Percentiles rank a stretch among this genome's conserved stretches.
These are phyloP conservation scores for Heterobasidion parviporum DNA, from an alignment of 1,284 basidiomycete species.

Conservation along the genomic window DNA sequence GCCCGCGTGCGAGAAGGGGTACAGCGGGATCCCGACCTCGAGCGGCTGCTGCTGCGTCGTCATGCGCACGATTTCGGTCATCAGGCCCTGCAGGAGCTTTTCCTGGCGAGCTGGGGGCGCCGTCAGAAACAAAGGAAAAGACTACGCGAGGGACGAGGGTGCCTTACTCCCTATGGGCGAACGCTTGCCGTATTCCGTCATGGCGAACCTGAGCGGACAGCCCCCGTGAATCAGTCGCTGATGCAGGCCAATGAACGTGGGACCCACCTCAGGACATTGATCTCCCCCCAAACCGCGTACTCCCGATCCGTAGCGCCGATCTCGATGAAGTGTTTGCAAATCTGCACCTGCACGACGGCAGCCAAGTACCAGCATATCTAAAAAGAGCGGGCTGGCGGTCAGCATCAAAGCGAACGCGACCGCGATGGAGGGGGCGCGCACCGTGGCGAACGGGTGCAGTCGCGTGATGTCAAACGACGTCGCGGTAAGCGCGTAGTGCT, in stretches of 20 bases:
- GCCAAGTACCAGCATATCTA: constrained; percentile 86
- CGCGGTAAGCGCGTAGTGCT: constrained; percentile 66
- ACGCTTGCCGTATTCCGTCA: constrained; percentile 67
- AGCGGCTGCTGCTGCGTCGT: constrained; percentile 70
- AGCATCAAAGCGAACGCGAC: not conserved
- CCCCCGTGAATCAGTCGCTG: too few species aligned
- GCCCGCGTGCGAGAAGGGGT: constrained; percentile 65
- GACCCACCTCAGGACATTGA: constrained; percentile 63
- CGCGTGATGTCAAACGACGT: constrained; percentile 73
- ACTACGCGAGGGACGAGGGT: not conserved
- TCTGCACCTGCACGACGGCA: constrained; percentile 74
- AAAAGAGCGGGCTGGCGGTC: not conserved
- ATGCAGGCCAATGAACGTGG: constrained; percentile 6
- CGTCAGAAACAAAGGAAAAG: constrained; percentile 6
- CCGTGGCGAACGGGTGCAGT: constrained; percentile 73
- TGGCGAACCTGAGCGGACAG: constrained; percentile 50
- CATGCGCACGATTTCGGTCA: constrained; percentile 76
- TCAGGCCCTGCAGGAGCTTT: constrained; percentile 69
- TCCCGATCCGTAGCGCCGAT: constrained; percentile 61
- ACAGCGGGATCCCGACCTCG: constrained; percentile 69
- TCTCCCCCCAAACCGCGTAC: constrained; percentile 74
- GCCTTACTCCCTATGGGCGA: constrained; percentile 77
- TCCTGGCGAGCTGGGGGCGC: constrained; percentile 59
- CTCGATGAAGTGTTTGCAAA: constrained; percentile 79
- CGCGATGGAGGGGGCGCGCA: constrained; percentile 25